Evolutionary conservation across 1,284 basidiomycete species (phyloP).

Genomic region (Heimioporus punctisporus): DNA sequence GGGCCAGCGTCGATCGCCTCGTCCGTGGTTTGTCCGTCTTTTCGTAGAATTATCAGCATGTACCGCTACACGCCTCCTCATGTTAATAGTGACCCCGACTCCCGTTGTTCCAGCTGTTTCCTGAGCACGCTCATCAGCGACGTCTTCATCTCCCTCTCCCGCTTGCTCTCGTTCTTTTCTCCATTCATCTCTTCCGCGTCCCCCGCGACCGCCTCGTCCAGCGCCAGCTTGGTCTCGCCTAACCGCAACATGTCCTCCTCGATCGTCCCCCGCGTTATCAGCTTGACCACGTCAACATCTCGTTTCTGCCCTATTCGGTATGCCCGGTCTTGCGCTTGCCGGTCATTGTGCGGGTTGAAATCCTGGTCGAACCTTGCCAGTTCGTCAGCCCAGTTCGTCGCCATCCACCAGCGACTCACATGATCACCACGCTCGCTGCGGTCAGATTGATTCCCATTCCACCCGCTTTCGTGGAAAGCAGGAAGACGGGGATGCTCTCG

Average conservation of each 20-base stretch:
- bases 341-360: constrained; percentile 93
- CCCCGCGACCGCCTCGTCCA: constrained; percentile 93
- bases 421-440: constrained; percentile 92
- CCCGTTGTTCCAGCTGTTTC: constrained; percentile 56
- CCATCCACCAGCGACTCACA: constrained; percentile 46
- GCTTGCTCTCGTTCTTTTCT: constrained; percentile 59
- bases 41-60: too few relatives aligned
- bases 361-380: constrained; percentile 90
- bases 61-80: too few relatives aligned
- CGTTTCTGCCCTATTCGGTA: constrained; percentile 98
- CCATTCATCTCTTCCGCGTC: constrained; percentile 57
- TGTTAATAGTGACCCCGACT: constrained; percentile 17
- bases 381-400: background rate
- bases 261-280: constrained; percentile 93
- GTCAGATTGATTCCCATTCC: constrained; percentile 93
- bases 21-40: constrained; percentile 70
- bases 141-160: constrained; percentile 81
- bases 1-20: constrained; percentile 79
- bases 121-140: constrained; percentile 81
- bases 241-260: constrained; percentile 96
- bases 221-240: constrained; percentile 86
- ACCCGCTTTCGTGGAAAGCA: constrained; percentile 96
- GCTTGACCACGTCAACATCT: constrained; percentile 91
- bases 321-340: constrained; percentile 96
- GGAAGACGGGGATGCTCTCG: constrained; percentile 87